Base-by-base conservation (phyloP, 352 stramenopile genomes). In the Globisporangium parvum region DNA sequence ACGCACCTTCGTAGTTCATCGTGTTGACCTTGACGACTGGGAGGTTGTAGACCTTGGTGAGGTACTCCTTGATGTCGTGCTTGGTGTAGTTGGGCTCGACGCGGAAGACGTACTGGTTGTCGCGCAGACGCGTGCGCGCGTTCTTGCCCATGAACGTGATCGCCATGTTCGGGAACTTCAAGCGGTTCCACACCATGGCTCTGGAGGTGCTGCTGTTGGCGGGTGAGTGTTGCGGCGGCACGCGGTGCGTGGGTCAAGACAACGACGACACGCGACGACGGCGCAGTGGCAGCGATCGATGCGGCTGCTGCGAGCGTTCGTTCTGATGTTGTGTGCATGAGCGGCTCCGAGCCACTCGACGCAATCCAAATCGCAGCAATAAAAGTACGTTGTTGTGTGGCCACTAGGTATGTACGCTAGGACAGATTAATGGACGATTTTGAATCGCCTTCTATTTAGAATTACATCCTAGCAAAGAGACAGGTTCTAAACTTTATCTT, bases 41-140 rank as follows among this genome's bases (percentile, higher is more conserved):
- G 26, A 98, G 69, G 50, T 91, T 74, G 73, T 98, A 98, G 49
- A 98, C 91, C 72, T 98, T 98, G 56, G 85, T 97, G 51, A 98
- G 68, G 73, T 98, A 98, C 75, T 98, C 93, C 71, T 98, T 98
- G 53, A 98, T 94, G 78, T 98, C 95, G 69, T 97, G 84, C 75
- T 98, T 98, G 49, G 92, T 98, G 86, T 98, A 98, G 65, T 88
- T 87, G 26, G 95, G 93, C 61, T 96, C 77, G 17, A 98, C 88
- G 49, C 93, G 88, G 74, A 98, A 98, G 37, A 95, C 81, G 62
- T 81, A 89, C 70, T 93, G 77, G 70, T 93, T 93, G 46, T 88
- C 79, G 40, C 72, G 77, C 59, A 88, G 67, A 33, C 79, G 70
- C 63, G 75, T 87, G 57, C 82, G 80, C 50, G 75, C 64, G 63